phyloP scores from a whole-genome alignment of 1,284 basidiomycete genomes.

The Tilletia caries region DNA sequence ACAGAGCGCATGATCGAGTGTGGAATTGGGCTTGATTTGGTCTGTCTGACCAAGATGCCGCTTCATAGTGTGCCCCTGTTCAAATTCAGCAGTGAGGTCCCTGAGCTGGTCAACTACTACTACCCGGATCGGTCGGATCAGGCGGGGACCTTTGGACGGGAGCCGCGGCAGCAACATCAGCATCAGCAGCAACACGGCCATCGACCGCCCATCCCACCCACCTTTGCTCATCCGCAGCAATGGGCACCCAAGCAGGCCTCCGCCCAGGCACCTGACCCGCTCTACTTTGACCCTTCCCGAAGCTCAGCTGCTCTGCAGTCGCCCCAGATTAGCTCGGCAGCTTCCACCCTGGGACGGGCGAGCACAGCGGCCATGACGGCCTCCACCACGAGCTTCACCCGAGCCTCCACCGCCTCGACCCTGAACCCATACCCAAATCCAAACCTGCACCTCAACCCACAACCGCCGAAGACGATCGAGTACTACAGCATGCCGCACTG shows the following conservation, averaged over 20 bases:
- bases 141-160: constrained; percentile 21
- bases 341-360: not conserved
- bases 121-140: constrained; percentile 17
- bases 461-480: constrained; percentile 14
- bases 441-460: not conserved
- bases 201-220: not conserved
- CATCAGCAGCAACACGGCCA: not conserved
- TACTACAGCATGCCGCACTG: constrained; percentile 51
- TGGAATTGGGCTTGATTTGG: constrained; percentile 82
- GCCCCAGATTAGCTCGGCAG: constrained; percentile 4
- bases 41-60: constrained; percentile 87
- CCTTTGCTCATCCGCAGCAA: not conserved
- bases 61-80: constrained; percentile 69
- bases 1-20: constrained; percentile 94
- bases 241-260: constrained; percentile 11
- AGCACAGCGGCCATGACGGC: not conserved
- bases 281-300: constrained; percentile 40
- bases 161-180: constrained; percentile 11
- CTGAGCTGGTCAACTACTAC: constrained; percentile 22
- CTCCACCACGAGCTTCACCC: not conserved
- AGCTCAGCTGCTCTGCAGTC: constrained; percentile 17
- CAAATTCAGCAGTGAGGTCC: constrained; percentile 36
- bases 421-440: not conserved
- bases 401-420: not conserved
- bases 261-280: constrained; percentile 33